Evolutionary conservation across 78 protist species (phyloP), one percentile per base, ranked within the genome.

Genomic region (Cavenderia fasciculata): DNA sequence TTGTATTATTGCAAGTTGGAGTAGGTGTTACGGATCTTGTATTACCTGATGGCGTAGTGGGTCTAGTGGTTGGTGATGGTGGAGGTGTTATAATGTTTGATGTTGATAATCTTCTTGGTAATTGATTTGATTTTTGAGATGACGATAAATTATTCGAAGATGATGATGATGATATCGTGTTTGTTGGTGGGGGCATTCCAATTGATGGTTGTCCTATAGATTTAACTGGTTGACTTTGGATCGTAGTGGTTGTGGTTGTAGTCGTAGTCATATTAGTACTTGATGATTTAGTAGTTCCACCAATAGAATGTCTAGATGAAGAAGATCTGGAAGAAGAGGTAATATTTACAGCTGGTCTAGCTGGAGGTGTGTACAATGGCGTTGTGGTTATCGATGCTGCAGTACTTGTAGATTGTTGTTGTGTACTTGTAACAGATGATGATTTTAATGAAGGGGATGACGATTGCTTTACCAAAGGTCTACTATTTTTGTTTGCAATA

Each of bases 11-110:
- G n/a, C n/a, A n/a, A n/a, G n/a, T n/a, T n/a, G n/a, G n/a, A n/a
- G n/a, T n/a, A n/a, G n/a, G n/a, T n/a, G n/a, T n/a, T n/a, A n/a
- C n/a, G n/a, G n/a, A n/a, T n/a, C n/a, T n/a, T n/a, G n/a, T n/a
- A n/a, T 47, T 33, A 4, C 72, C 72, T 21, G 72, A 63, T 12
- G 72, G 72, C 7, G 72, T 63, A 6, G 8, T n/a, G 18, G 51
- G 19, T 27, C 72, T 47, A 36, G 72, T 38, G 14, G 72, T n/a
- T n/a, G n/a, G n/a, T n/a, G n/a, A n/a, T n/a, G n/a, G n/a, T n/a
- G n/a, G n/a, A 19, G 72, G 72, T 2, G 72, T 40, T 5, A 63
- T 47, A 57, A 29, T 29, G 27, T 36, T 36, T 3, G 72, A 63
- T 16, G 72, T 4, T 31, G 69, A 16, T 31, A 61, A 6, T 31